Percentiles rank a stretch among this genome's conserved stretches.
phyloP scores from a whole-genome alignment of 73 alveolate genomes.

The Symbiodinium natans region DNA sequence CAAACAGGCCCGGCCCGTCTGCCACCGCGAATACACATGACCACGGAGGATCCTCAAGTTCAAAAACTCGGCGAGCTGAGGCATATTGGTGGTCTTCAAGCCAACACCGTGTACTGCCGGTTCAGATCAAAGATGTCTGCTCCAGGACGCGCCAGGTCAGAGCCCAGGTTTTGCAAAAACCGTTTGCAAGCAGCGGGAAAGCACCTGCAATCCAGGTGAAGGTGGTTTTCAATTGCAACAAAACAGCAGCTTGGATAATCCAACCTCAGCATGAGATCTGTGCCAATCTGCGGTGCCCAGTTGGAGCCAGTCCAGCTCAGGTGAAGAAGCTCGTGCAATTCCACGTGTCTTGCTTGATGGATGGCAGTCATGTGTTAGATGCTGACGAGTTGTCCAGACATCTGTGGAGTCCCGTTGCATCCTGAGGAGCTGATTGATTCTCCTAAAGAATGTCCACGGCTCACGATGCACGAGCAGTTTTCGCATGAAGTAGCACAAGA shows the following conservation, averaged over 20 bases:
- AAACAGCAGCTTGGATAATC: conserved; percentile 28
- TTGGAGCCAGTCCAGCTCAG: background rate
- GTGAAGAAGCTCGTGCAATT: conserved; percentile 77
- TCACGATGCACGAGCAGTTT: background rate
- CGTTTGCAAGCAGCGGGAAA: no score
- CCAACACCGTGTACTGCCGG: conserved; percentile 86
- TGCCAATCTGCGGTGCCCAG: no score
- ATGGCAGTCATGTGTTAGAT: background rate
- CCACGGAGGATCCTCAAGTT: background rate
- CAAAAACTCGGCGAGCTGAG: background rate
- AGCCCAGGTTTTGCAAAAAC: background rate
- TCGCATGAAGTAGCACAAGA: no score
- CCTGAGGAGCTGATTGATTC: conserved; percentile 78
- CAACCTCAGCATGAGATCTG: no score
- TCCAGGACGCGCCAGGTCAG: conserved; percentile 83
- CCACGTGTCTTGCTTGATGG: conserved; percentile 33
- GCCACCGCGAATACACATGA: no score
- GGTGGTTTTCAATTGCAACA: conserved; percentile 49
- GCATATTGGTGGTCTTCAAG: conserved; percentile 91
- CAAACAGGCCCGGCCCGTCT: conserved; percentile 25
- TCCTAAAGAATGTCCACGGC: conserved; percentile 52
- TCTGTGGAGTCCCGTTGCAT: no score
- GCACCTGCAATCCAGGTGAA: conserved; percentile 50
- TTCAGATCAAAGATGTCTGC: conserved; percentile 67
- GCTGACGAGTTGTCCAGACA: background rate